Evolutionary conservation across 225 moss, liverwort and hornwort species (phyloP).

Genomic region (Straminergon stramineum): DNA sequence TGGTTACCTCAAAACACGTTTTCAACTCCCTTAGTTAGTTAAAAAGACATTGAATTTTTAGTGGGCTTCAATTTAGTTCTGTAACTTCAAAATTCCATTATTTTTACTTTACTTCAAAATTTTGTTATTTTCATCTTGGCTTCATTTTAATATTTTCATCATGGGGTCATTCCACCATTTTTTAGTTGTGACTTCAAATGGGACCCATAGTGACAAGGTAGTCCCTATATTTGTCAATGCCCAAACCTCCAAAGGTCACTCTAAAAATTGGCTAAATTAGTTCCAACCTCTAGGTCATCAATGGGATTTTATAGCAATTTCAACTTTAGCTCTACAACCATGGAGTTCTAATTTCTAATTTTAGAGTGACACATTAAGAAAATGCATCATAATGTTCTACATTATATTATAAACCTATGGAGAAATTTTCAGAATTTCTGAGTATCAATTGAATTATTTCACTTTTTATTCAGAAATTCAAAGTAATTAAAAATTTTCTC

Average conservation of each 20-base stretch:
- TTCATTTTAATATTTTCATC: not conserved
- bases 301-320: not conserved
- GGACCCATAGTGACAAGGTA: not conserved
- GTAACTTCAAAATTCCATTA: not conserved
- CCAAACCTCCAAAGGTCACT: not conserved
- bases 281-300: not conserved
- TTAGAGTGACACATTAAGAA: fast-evolving
- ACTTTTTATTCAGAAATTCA: not conserved
- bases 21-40: not conserved
- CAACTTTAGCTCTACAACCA: fast-evolving
- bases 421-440: not conserved
- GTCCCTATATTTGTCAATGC: not conserved
- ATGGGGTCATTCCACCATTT: not conserved
- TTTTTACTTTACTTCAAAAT: not conserved
- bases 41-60: not conserved
- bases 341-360: not conserved
- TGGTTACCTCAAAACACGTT: not conserved
- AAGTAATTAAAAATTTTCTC: not conserved
- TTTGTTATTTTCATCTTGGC: not conserved
- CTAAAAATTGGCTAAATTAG: fast-evolving
- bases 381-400: not conserved
- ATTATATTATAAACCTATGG: not conserved
- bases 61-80: not conserved
- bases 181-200: not conserved
- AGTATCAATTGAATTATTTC: not conserved